Percentiles rank a stretch among this genome's conserved stretches.
Evolutionary conservation across 2,329 filamentous ascomycete species (phyloP).

Genomic region (Zasmidium cellare): DNA sequence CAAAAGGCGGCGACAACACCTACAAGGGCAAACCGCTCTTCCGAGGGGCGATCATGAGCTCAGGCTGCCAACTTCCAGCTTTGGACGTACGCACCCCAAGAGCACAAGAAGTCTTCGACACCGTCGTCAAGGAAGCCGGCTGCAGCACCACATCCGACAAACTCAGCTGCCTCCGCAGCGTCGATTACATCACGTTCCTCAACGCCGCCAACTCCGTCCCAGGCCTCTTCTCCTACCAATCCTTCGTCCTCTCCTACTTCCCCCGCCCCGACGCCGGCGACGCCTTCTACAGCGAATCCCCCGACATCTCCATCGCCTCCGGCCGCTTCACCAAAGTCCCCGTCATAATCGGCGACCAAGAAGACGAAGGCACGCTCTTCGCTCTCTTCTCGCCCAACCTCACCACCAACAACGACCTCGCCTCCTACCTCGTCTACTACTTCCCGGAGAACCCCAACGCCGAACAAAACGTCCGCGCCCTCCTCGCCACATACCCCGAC

Average conservation of each 20-base stretch:
- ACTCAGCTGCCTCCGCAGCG: slow-evolving; percentile 9
- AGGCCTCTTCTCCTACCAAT: slow-evolving; percentile 62
- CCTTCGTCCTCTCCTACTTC: slow-evolving; percentile 68
- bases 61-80: slow-evolving; percentile 62
- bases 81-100: slow-evolving; percentile 34
- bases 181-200: slow-evolving; percentile 44
- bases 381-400: slow-evolving; percentile 66
- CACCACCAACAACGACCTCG: too few species aligned
- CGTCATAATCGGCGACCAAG: slow-evolving; percentile 70
- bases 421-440: too few species aligned
- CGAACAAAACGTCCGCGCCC: too few species aligned
- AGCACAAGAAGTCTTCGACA: slow-evolving; percentile 8
- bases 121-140: neutral
- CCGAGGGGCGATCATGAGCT: slow-evolving; percentile 76
- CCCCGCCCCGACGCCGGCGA: slow-evolving; percentile 67
- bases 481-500: slow-evolving; percentile 64
- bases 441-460: too few species aligned
- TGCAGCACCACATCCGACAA: slow-evolving; percentile 24
- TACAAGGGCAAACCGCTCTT: slow-evolving; percentile 77
- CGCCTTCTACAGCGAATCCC: slow-evolving; percentile 59
- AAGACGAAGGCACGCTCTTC: slow-evolving; percentile 80
- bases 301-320: slow-evolving; percentile 56
- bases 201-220: slow-evolving; percentile 70
- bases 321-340: slow-evolving; percentile 40
- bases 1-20: slow-evolving; percentile 56